phyloP scores from a whole-genome alignment of 495 filamentous ascomycete genomes.

The Astrocystis sublimbata region DNA sequence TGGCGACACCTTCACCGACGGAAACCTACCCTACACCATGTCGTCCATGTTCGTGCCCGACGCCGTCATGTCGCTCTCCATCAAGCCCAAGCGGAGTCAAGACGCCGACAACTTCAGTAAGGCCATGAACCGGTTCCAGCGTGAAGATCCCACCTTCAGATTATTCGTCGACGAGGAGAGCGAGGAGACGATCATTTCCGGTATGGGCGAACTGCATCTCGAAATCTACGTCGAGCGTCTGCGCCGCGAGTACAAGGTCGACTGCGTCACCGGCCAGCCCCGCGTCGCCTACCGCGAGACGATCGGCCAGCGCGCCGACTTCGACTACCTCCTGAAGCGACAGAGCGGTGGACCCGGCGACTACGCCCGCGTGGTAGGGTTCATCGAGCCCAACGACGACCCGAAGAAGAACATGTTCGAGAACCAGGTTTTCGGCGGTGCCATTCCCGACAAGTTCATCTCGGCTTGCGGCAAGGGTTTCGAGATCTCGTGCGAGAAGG shows the following conservation, averaged over 20 bases:
- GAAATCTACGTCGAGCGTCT: slow-evolving; percentile 99
- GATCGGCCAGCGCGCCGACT: slow-evolving; percentile 70
- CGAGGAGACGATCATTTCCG: slow-evolving; percentile 94
- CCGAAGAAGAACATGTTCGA: slow-evolving; percentile 82
- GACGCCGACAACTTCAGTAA: slow-evolving; percentile 95
- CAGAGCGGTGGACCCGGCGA: slow-evolving; percentile 97
- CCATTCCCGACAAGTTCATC: slow-evolving; percentile 94
- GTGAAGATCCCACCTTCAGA: slow-evolving; percentile 97
- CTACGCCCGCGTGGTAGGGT: slow-evolving; percentile 91
- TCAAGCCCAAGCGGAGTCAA: slow-evolving; percentile 93
- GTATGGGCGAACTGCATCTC: slow-evolving; percentile 97
- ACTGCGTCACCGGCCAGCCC: slow-evolving; percentile 91
- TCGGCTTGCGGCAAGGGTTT: slow-evolving; percentile 97
- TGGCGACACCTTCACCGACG: slow-evolving; percentile 98
- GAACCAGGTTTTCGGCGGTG: slow-evolving; percentile 82
- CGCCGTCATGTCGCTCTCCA: slow-evolving; percentile 95
- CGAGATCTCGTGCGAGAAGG: slow-evolving; percentile 78
- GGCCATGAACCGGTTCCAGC: slow-evolving; percentile 98
- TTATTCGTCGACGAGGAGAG: slow-evolving; percentile 88
- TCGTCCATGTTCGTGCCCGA: slow-evolving; percentile 99
- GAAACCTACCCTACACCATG: slow-evolving; percentile 90
- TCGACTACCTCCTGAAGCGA: slow-evolving; percentile 94
- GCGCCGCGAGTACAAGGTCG: slow-evolving; percentile 94
- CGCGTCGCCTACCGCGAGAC: slow-evolving; percentile 99
- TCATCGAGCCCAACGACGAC: slow-evolving; percentile 78